Percentiles rank a stretch among this genome's conserved stretches.
These are phyloP conservation scores for Diaporthe vexans DNA, from an alignment of 2,329 filamentous ascomycete genomes.

Conservation along the genomic window DNA sequence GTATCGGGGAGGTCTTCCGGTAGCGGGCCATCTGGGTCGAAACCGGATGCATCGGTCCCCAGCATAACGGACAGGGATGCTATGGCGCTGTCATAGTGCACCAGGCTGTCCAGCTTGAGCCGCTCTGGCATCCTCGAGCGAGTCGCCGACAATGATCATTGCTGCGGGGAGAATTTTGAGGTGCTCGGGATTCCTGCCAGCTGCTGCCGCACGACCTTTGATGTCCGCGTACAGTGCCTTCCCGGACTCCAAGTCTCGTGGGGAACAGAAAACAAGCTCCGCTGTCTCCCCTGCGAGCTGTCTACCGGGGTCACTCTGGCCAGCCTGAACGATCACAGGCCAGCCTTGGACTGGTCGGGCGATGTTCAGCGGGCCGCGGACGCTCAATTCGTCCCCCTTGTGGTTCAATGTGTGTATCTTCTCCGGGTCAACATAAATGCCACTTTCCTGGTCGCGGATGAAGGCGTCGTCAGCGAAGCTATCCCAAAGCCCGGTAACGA, in stretches of 20 bases:
- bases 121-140: conserved; percentile 62
- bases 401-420: conserved; percentile 68
- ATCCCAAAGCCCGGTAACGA: conserved; percentile 65
- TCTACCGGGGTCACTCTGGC: conserved; percentile 65
- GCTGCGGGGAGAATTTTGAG: conserved; percentile 67
- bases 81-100: conserved; percentile 68
- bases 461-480: conserved; percentile 70
- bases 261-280: conserved; percentile 66
- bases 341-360: conserved; percentile 66
- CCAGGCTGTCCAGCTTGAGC: conserved; percentile 63
- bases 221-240: conserved; percentile 66
- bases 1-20: conserved; percentile 65
- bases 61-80: conserved; percentile 64
- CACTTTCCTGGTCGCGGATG: conserved; percentile 60
- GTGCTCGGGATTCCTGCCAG: conserved; percentile 59
- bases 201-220: conserved; percentile 60
- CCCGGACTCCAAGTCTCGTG: conserved; percentile 58
- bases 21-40: conserved; percentile 64
- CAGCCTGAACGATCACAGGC: conserved; percentile 69
- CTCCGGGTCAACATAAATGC: conserved; percentile 64
- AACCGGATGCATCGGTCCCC: conserved; percentile 60
- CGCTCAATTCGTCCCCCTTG: conserved; percentile 60
- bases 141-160: conserved; percentile 64
- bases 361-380: conserved; percentile 65
- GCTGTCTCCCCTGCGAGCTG: conserved; percentile 67